Evolutionary conservation across 1,284 basidiomycete genomes (phyloP).

Genomic region (Ustilago loliicola): DNA sequence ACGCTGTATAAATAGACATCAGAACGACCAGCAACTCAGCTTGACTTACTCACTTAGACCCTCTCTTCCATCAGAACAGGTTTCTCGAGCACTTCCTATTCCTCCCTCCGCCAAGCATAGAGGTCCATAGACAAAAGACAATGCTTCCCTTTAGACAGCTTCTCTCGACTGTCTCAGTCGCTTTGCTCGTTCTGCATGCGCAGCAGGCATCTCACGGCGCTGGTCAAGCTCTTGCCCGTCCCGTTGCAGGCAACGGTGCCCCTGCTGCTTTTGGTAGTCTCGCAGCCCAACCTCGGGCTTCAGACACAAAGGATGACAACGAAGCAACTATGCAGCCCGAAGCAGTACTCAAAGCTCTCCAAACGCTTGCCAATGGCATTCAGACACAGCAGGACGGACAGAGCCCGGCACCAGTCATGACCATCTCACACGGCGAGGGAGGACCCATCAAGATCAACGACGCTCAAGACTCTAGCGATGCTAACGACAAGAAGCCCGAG

Average conservation of each 20-base stretch:
- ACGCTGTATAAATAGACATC: background rate
- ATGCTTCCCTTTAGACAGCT: constrained; percentile 28
- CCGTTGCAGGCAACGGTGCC: constrained; percentile 5
- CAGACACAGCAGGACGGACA: constrained; percentile 9
- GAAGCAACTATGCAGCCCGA: constrained; percentile 13
- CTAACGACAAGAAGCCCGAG: background rate
- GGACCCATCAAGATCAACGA: constrained; percentile 19
- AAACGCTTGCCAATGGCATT: constrained; percentile 16
- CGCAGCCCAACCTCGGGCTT: background rate
- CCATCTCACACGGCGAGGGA: constrained; percentile 37
- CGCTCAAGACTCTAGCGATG: background rate
- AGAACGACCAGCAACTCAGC: background rate
- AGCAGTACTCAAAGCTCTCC: constrained; percentile 31
- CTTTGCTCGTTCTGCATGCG: constrained; percentile 17
- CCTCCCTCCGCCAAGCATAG: background rate
- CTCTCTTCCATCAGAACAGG: constrained; percentile 16
- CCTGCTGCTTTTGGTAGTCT: background rate
- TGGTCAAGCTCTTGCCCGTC: constrained; percentile 22
- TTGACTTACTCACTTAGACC: background rate
- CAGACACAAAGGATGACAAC: background rate
- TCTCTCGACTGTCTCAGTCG: constrained; percentile 18
- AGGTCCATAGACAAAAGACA: constrained; percentile 14
- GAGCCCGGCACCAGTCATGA: background rate
- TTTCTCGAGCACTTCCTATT: background rate
- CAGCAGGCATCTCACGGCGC: constrained; percentile 5